Evolutionary conservation across 2,329 filamentous ascomycete species (phyloP).

Genomic region (Phaeosphaeriaceae sp.): DNA sequence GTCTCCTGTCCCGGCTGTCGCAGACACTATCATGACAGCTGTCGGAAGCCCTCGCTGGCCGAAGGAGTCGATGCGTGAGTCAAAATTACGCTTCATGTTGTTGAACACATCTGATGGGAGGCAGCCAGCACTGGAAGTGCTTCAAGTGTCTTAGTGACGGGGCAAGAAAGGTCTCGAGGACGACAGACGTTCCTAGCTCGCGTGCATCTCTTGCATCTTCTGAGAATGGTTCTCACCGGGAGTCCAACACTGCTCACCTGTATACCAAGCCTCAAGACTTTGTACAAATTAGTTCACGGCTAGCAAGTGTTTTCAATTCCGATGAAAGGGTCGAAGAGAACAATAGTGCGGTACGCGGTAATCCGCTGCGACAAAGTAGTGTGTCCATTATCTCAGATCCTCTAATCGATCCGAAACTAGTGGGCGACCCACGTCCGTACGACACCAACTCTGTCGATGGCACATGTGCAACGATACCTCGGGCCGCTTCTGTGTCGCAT

Average conservation of each 20-base stretch:
- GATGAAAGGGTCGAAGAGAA: not conserved
- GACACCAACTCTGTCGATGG: not conserved
- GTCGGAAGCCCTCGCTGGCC: slow-evolving; percentile 32
- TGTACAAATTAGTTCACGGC: not conserved
- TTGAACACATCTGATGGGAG: slow-evolving; percentile 7
- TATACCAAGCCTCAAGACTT: not conserved
- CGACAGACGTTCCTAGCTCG: not conserved
- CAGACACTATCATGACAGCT: slow-evolving; percentile 45
- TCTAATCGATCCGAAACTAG: not conserved
- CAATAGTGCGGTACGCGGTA: not conserved
- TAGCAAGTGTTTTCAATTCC: not conserved
- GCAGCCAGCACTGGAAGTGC: slow-evolving; percentile 19
- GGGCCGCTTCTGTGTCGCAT: not conserved
- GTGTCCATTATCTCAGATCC: not conserved
- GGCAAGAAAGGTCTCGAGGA: not conserved
- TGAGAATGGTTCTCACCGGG: not conserved
- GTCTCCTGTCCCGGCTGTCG: slow-evolving; percentile 42
- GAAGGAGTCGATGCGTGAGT: slow-evolving; percentile 18
- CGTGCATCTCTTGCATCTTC: not conserved
- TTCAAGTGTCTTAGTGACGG: slow-evolving; percentile 16
- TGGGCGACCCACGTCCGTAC: not conserved
- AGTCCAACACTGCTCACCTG: not conserved
- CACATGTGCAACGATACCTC: not conserved
- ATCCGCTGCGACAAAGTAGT: not conserved
- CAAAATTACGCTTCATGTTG: no score